These are phyloP conservation scores for Castanopsis chinensis DNA, from an alignment of 306 rosid species.

Conservation along the genomic window DNA sequence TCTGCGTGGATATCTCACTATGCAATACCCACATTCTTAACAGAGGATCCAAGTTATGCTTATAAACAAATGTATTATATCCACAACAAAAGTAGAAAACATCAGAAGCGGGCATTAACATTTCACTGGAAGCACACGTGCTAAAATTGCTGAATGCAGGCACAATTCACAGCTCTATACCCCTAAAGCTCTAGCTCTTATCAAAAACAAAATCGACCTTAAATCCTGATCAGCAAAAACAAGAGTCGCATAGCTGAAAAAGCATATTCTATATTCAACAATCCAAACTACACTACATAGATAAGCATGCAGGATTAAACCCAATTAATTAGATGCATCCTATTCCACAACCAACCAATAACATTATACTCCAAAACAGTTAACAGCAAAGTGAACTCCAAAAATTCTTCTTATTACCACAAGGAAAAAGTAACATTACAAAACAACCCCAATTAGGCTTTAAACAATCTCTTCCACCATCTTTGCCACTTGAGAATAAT, in stretches of 20 bases:
- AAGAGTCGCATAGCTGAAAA: neutral
- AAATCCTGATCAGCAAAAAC: neutral
- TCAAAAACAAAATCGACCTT: neutral
- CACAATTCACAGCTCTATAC: neutral
- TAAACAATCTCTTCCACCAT: neutral
- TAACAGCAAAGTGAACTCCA: slow-evolving; percentile 8
- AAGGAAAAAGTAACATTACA: neutral
- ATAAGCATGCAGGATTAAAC: neutral
- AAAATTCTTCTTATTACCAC: neutral
- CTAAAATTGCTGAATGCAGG: neutral
- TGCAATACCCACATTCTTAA: neutral
- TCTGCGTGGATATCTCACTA: neutral
- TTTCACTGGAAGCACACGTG: neutral
- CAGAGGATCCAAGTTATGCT: neutral
- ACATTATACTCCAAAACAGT: neutral
- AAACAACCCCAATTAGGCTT: slow-evolving; percentile 3
- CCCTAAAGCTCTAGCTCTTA: neutral
- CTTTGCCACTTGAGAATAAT: neutral
- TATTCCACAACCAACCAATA: neutral
- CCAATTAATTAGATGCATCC: neutral
- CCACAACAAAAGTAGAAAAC: neutral
- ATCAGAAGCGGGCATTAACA: neutral
- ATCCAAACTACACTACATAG: neutral
- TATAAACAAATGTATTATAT: neutral
- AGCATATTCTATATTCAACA: neutral